Percentiles rank a stretch among this genome's conserved stretches.
These are phyloP conservation scores for Blastobotrys illinoisensis DNA, from an alignment of 1,139 yeast species.

Conservation along the genomic window DNA sequence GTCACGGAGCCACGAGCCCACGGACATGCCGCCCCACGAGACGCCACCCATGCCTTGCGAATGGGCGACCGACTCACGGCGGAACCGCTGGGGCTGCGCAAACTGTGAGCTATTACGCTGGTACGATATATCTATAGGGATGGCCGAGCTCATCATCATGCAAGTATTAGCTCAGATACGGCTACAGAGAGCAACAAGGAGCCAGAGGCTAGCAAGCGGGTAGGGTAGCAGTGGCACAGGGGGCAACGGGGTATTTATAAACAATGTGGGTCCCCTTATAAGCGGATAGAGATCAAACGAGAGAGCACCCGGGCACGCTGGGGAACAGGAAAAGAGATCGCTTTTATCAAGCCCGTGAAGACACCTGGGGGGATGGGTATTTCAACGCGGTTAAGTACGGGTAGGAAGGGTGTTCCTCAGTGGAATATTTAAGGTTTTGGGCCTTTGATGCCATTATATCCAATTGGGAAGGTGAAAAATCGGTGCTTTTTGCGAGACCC, in stretches of 20 bases:
- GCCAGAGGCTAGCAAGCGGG: too few species aligned
- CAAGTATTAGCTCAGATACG: background rate
- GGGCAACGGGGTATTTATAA: background rate
- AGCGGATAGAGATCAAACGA: background rate
- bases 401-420: background rate
- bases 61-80: constrained; percentile 90
- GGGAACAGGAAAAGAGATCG: background rate
- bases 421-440: background rate
- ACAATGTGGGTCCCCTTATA: background rate
- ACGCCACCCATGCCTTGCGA: constrained; percentile 98
- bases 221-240: too few species aligned
- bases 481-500: background rate
- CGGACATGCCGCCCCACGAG: constrained; percentile 95
- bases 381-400: background rate
- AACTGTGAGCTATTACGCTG: constrained; percentile 25
- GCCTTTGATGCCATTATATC: background rate
- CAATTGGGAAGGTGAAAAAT: background rate
- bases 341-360: background rate
- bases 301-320: background rate
- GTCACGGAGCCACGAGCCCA: constrained; percentile 93
- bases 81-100: constrained; percentile 36
- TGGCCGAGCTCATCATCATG: constrained; percentile 31
- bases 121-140: constrained; percentile 39
- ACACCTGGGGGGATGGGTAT: background rate
- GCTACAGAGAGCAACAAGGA: background rate